Evolutionary conservation across 345 rosid species (phyloP), one percentile per base, ranked within the genome.

Genomic region (Salix caprea): DNA sequence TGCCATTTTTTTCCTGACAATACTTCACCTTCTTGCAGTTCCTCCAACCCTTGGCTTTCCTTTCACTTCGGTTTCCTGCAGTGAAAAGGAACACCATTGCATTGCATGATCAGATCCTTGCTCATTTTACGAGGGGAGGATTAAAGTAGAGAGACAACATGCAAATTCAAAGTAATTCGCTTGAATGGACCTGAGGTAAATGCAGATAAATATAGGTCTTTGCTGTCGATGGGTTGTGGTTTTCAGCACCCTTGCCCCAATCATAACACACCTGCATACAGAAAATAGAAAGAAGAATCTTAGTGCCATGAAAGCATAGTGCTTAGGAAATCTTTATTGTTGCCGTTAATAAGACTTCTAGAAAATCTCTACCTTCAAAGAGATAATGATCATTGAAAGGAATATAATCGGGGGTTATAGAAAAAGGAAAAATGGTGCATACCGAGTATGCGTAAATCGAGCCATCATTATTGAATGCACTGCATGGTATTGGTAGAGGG

Each of bases 181-280:
- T 64, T 37, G 8, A 60, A 71, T 11, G 56, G 72, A 90, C 95
- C 92, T 85, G 90, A 16, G 91, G 92, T 39, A 90, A 70, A 73
- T 91, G 93, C 82, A 91, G 82, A 86, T 82, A 90, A 42, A 91
- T 90, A 74, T 80, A 76, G 50, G 78, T 74, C 79, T 90, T 91
- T 28, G 93, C 91, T 0, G 89, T 87, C 72, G 91, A 85, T 18
- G 96, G 96, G 84, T 90, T 91, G 79, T 91, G 93, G 79, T 91
- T 91, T 79, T 88, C 96, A 8, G 93, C 92, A 76, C 94, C 92
- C 79, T 96, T 96, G 75, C 97, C 87, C 99, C 98, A 96, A 89
- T 96, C 99, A 69, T 96, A 94, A 80, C 98, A 94, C 15, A 86
- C 88, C 99, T 96, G 36, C 36, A 34, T 34, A 46, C 6, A 74